A percentile compares a stretch with the other conserved stretches of the same genome.
Evolutionary conservation across 352 stramenopile genomes (phyloP).

Genomic region (Halophytophthora polymorphica): DNA sequence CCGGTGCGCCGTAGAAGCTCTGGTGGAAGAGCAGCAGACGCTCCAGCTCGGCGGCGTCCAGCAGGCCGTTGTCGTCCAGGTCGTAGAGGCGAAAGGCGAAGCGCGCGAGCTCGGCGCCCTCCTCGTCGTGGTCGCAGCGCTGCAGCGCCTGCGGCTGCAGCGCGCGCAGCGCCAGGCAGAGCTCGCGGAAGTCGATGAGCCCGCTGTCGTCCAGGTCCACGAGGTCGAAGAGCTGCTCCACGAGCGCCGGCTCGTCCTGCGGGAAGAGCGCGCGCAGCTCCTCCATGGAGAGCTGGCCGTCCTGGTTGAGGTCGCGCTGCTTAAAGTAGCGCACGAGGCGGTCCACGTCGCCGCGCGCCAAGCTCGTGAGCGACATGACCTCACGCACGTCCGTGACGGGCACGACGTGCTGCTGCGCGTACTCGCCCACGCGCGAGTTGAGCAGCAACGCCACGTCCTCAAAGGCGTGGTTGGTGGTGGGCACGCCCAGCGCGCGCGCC

Average conservation of each 20-base stretch:
- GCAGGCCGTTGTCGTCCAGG: slow-evolving; percentile 49
- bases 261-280: slow-evolving; percentile 55
- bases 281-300: slow-evolving; percentile 65
- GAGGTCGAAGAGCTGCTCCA: slow-evolving; percentile 57
- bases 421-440: slow-evolving; percentile 34
- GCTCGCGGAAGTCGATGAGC: slow-evolving; percentile 69
- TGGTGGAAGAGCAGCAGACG: slow-evolving; percentile 46
- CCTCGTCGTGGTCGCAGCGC: slow-evolving; percentile 22
- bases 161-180: slow-evolving; percentile 55
- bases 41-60: slow-evolving; percentile 48
- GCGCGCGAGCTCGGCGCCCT: slow-evolving; percentile 34
- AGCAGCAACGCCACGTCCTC: slow-evolving; percentile 68
- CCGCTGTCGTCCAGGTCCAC: slow-evolving; percentile 59
- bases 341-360: slow-evolving; percentile 42
- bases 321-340: slow-evolving; percentile 59
- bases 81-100: slow-evolving; percentile 73
- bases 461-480: slow-evolving; percentile 73
- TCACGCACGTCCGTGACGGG: slow-evolving; percentile 54
- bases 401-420: slow-evolving; percentile 58
- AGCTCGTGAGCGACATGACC: slow-evolving; percentile 42
- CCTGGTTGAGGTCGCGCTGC: slow-evolving; percentile 47
- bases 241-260: slow-evolving; percentile 38
- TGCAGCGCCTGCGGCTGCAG: slow-evolving; percentile 35
- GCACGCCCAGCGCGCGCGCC: slow-evolving; percentile 39
- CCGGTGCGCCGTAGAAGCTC: slow-evolving; percentile 42